Evolutionary conservation across 371 early-diverging fungal species (phyloP), one percentile per base, ranked within the genome.

Genomic region (Lichtheimia ramosa): DNA sequence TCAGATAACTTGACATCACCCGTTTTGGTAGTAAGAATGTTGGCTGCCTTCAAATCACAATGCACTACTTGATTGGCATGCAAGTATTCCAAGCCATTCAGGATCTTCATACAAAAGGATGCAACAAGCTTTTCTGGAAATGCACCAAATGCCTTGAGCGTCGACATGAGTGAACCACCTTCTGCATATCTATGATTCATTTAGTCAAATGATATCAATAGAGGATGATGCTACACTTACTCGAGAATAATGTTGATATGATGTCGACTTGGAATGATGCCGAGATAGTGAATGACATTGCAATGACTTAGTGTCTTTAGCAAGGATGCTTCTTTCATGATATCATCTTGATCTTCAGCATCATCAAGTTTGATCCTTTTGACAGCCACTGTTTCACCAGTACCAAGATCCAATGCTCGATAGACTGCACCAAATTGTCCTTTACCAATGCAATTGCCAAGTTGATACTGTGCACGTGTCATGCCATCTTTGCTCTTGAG

Each of bases 11-110:
- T 97, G 8, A 95, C 91, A 49, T 87, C 84, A 0, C 96, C 98
- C 51, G 92, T 87, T 65, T 96, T 96, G 14, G 96, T 97, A 0
- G 93, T 90, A 57, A 97, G 63, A 49, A 96, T 94, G 65, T 97
- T 97, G 70, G 94, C 95, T 6, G 93, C 95, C 69, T 99, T 99
- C 49, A 99, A 71, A 75, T 99, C 99, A 54, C 99, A 88, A 71
- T 99, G 99, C 13, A 91, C 88, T 0, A 91, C 89, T 73, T 87
- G 20, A 67, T 93, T 89, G 3, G 85, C 89, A 67, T 99, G 99
- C 16, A 99, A 81, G 71, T 96, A 99, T 3, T 86, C 77, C 24
- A 99, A 83, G 0, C 93, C 98, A n/a, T 91, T 85, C 12, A 97
- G 77, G 13, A 96, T 94, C 75, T 98, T 96, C 49, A 84, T 83